These are phyloP conservation scores for Ophiocordyceps camponoti-floridani DNA, from an alignment of 2,329 filamentous ascomycete species.

Conservation along the genomic window DNA sequence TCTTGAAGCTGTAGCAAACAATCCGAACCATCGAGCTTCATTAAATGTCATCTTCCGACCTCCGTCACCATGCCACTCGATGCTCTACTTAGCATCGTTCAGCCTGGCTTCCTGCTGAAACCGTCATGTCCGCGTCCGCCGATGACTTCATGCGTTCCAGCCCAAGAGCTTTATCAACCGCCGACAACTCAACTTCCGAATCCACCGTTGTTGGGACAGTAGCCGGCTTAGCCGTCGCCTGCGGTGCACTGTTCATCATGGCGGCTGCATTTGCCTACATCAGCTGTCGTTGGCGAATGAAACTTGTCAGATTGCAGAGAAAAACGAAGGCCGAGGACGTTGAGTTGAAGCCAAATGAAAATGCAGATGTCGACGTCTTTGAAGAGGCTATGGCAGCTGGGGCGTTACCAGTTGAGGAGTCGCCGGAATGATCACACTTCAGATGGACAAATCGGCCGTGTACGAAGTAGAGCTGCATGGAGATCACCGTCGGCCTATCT, in stretches of 20 bases:
- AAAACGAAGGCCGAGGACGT: background rate
- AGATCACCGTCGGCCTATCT: background rate
- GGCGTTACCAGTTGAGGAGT: background rate
- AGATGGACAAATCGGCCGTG: background rate
- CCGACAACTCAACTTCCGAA: background rate
- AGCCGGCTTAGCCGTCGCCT: constrained; percentile 1
- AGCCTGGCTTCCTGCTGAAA: background rate
- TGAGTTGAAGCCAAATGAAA: background rate
- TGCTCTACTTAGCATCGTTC: background rate
- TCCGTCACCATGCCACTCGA: background rate
- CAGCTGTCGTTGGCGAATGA: constrained; percentile 1
- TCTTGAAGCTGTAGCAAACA: background rate
- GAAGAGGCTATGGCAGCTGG: background rate
- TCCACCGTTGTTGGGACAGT: background rate
- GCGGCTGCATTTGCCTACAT: background rate
- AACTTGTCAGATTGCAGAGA: background rate
- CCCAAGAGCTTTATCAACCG: background rate
- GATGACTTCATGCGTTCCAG: background rate
- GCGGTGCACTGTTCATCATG: constrained; percentile 1
- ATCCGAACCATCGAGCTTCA: background rate
- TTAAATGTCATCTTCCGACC: background rate
- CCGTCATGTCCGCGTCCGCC: background rate
- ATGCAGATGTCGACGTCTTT: background rate
- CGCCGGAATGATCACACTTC: background rate
- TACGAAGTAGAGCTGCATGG: background rate